These are phyloP conservation scores for Rheum nobile DNA, from an alignment of 148 eudicot genomes.

Conservation along the genomic window DNA sequence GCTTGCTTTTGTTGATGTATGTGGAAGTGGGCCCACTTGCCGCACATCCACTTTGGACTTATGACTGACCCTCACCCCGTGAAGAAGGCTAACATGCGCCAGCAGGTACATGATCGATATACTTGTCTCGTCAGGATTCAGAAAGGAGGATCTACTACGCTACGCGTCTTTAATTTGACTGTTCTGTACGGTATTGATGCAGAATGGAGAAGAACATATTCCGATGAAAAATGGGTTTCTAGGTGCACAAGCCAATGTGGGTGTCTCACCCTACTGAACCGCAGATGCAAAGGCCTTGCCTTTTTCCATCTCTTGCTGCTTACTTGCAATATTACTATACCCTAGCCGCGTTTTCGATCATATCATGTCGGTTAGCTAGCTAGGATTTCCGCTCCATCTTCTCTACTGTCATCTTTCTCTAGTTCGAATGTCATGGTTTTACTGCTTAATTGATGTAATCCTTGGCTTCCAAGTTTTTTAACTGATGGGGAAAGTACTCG, in stretches of 20 bases:
- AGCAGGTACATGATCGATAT: slow-evolving; percentile 28
- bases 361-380: neutral
- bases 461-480: no score
- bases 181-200: neutral
- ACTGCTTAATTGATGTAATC: no score
- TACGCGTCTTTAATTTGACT: no score
- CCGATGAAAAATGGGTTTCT: neutral
- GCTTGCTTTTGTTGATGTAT: neutral
- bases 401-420: no score
- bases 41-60: slow-evolving; percentile 9
- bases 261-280: neutral
- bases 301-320: neutral
- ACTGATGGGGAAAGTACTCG: no score
- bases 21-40: slow-evolving; percentile 6
- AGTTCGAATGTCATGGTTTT: no score
- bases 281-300: neutral
- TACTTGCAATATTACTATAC: neutral
- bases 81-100: slow-evolving; percentile 83
- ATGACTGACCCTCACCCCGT: slow-evolving; percentile 34
- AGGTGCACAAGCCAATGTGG: neutral
- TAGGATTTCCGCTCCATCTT: no score
- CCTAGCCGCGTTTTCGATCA: no score
- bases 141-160: no score
- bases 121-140: no score
- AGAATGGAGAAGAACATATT: neutral